Conservation (phyloP, 23 red algal species). For the Gracilaria vermiculophylla region DNA sequence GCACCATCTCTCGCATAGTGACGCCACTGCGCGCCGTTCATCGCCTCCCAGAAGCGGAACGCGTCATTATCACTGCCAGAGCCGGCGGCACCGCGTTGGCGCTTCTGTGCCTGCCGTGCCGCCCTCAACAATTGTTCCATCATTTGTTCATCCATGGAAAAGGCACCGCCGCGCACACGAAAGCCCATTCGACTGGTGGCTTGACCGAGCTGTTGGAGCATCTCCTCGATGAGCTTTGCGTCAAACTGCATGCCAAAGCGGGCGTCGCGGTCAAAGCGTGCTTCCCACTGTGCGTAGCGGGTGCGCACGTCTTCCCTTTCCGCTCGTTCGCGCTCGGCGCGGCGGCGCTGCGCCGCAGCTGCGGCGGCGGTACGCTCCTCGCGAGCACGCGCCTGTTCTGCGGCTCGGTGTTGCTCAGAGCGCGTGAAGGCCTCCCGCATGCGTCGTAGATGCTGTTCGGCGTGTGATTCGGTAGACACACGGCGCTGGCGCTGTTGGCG, state of each 20-base stretch:
- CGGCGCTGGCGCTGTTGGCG: slow-evolving; percentile 31
- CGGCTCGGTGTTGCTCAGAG: not conserved
- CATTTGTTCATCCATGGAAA: not conserved
- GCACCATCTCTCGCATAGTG: not conserved
- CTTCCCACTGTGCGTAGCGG: slow-evolving; percentile 32
- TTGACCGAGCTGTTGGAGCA: not conserved
- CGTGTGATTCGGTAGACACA: not conserved
- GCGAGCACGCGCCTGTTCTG: not conserved
- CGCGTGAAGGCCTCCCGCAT: not conserved
- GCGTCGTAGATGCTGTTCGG: not conserved
- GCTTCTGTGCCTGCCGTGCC: not conserved
- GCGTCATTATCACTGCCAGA: slow-evolving; percentile 24
- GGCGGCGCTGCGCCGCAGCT: not conserved
- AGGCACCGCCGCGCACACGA: not conserved
- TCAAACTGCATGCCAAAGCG: slow-evolving; percentile 4
- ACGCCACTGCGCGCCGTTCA: slow-evolving; percentile 33
- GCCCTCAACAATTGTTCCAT: not conserved
- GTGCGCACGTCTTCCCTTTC: not conserved
- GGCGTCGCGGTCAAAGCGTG: not conserved
- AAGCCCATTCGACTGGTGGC: slow-evolving; percentile 3
- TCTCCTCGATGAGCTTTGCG: slow-evolving; percentile 8
- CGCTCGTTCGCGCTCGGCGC: not conserved
- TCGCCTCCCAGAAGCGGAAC: slow-evolving; percentile 59
- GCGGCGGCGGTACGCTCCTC: not conserved
- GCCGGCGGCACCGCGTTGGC: not conserved